Evolutionary conservation across 1,284 basidiomycete genomes (phyloP).

Genomic region (Leccinum fallax): DNA sequence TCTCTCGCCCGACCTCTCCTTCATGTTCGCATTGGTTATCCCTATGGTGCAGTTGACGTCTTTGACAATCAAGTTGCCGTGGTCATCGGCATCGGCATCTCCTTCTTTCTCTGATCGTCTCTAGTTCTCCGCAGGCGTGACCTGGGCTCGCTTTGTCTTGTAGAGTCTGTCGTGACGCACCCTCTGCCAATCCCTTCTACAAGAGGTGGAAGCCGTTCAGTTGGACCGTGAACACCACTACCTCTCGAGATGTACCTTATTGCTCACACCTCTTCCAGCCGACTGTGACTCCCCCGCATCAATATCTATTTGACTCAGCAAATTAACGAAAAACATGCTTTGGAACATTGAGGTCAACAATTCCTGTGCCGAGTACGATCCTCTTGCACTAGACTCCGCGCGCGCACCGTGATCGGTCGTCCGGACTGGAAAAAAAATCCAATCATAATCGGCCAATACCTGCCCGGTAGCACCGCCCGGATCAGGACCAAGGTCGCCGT

Average conservation of each 20-base stretch:
- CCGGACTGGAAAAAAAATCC: constrained; percentile 63
- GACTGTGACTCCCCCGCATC: constrained; percentile 62
- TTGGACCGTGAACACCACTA: too few relatives aligned
- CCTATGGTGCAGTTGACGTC: constrained; percentile 89
- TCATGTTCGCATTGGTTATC: constrained; percentile 80
- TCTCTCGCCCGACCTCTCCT: constrained; percentile 58
- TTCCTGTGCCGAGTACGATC: constrained; percentile 80
- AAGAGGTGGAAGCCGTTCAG: constrained; percentile 76
- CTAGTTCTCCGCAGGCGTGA: constrained; percentile 54
- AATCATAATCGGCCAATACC: too few relatives aligned
- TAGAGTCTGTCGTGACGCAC: too few relatives aligned
- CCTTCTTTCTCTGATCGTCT: neutral
- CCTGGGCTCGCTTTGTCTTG: too few relatives aligned
- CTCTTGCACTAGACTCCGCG: constrained; percentile 71
- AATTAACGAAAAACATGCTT: constrained; percentile 78
- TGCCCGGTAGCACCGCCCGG: constrained; percentile 55
- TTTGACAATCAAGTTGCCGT: constrained; percentile 85
- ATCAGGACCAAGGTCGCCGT: constrained; percentile 82
- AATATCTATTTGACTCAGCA: constrained; percentile 87
- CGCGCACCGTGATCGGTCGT: constrained; percentile 68
- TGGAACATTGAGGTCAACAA: constrained; percentile 91
- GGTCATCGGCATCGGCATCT: constrained; percentile 69
- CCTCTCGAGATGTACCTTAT: too few relatives aligned
- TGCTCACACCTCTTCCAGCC: too few relatives aligned
- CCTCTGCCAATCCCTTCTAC: constrained; percentile 73